A percentile compares a stretch with the other conserved stretches of the same genome.
These are phyloP conservation scores for Stylosanthes scabra DNA, from an alignment of 331 rosid genomes.

Conservation along the genomic window DNA sequence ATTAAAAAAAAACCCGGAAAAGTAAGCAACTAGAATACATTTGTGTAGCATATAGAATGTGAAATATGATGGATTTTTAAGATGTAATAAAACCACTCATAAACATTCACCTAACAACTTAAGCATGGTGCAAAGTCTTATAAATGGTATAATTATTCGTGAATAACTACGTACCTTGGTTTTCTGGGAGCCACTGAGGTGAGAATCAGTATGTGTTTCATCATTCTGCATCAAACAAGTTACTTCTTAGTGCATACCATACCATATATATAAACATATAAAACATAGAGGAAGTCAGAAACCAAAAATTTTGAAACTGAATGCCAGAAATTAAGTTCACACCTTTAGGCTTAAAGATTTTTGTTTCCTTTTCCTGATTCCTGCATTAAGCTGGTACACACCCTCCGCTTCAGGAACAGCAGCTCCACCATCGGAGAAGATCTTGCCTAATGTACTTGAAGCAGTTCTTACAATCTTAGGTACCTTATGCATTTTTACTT, in stretches of 20 bases:
- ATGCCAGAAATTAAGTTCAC: conserved; percentile 41
- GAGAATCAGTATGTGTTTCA: conserved; percentile 56
- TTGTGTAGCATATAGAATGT: conserved; percentile 13
- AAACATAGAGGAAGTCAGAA: conserved; percentile 26
- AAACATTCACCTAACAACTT: conserved; percentile 10
- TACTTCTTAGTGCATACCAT: conserved; percentile 39
- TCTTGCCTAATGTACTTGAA: conserved; percentile 52
- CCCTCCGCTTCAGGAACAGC: conserved; percentile 53
- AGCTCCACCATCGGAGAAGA: conserved; percentile 43
- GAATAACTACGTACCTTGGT: conserved; percentile 54
- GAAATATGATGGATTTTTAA: conserved; percentile 14
- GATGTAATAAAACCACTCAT: conserved; percentile 14
- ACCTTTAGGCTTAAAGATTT: conserved; percentile 59
- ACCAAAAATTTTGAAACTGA: conserved; percentile 34
- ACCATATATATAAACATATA: conserved; percentile 36
- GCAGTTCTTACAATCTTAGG: conserved; percentile 49
- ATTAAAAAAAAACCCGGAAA: conserved; percentile 3
- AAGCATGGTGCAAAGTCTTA: background rate
- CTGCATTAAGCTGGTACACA: conserved; percentile 47
- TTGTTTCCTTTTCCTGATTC: conserved; percentile 70
- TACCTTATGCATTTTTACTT: conserved; percentile 54
- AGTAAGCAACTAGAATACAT: conserved; percentile 12
- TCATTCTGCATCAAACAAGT: conserved; percentile 58
- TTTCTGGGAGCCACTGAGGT: conserved; percentile 54
- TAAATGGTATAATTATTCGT: background rate